Evolutionary conservation across 2,329 filamentous ascomycete species (phyloP).

Genomic region (Lachnellula cervina): DNA sequence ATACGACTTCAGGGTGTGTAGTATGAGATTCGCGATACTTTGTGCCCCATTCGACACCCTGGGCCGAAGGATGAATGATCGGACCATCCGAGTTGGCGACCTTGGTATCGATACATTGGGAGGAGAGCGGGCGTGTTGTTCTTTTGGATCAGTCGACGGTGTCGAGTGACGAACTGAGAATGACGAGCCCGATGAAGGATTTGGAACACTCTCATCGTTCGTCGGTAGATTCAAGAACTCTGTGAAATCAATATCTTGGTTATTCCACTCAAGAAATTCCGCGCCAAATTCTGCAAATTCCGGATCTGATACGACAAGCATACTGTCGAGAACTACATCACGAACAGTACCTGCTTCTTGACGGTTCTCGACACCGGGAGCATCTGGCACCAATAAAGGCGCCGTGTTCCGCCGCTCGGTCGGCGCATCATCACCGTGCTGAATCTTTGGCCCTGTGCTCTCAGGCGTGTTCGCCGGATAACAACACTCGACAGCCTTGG

Average conservation of each 20-base stretch:
- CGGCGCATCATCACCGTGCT: constrained; percentile 7
- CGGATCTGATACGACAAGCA: constrained; percentile 13
- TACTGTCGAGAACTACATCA: constrained; percentile 14
- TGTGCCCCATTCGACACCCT: constrained; percentile 27
- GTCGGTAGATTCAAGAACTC: constrained; percentile 18
- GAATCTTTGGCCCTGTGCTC: constrained; percentile 5
- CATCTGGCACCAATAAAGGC: constrained; percentile 3
- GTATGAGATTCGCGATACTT: constrained; percentile 35
- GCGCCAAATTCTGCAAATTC: constrained; percentile 12
- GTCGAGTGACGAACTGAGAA: constrained; percentile 16
- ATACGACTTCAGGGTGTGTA: constrained; percentile 39
- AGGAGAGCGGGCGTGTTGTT: constrained; percentile 13
- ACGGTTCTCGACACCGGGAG: constrained; percentile 5
- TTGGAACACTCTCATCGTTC: constrained; percentile 13
- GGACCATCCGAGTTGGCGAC: constrained; percentile 18
- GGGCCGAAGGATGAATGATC: constrained; percentile 29
- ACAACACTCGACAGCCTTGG: constrained; percentile 34
- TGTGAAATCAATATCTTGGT: constrained; percentile 19
- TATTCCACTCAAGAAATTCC: constrained; percentile 20
- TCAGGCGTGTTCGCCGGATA: constrained; percentile 29
- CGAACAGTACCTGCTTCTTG: constrained; percentile 12
- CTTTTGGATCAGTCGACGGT: constrained; percentile 8
- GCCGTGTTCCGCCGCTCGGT: background rate
- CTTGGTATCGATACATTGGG: constrained; percentile 23
- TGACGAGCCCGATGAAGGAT: constrained; percentile 8